Evolutionary conservation across 23 red algal genomes (phyloP).

Genomic region (Gracilaria domingensis): DNA sequence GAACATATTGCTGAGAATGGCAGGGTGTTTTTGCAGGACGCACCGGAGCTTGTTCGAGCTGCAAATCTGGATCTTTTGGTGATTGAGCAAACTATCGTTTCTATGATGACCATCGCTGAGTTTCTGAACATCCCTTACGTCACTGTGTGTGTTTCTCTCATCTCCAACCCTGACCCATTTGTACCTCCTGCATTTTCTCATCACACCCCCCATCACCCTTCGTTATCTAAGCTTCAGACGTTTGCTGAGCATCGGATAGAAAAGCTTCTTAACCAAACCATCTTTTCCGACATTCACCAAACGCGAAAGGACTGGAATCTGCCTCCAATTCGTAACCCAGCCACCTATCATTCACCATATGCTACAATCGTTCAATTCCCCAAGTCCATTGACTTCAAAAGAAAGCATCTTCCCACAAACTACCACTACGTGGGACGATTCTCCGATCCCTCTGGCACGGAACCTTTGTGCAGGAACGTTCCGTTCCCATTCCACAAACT

Average conservation of each 20-base stretch:
- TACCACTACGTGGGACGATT: neutral
- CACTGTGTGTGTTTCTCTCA: constrained; percentile 11
- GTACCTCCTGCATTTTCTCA: constrained; percentile 8
- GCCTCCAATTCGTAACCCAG: constrained; percentile 7
- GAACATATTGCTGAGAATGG: constrained; percentile 1
- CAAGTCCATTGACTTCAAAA: constrained; percentile 4
- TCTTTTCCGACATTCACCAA: neutral
- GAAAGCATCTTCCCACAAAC: neutral
- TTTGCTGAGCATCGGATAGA: neutral
- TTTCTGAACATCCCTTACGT: constrained; percentile 1
- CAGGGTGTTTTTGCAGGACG: neutral
- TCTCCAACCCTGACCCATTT: neutral
- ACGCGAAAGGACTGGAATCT: constrained; percentile 12
- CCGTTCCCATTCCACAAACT: constrained; percentile 8
- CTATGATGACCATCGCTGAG: neutral
- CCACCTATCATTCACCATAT: neutral
- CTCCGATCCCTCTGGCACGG: constrained; percentile 1
- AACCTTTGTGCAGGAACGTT: neutral
- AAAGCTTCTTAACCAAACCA: neutral
- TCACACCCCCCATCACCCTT: neutral
- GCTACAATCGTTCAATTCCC: constrained; percentile 11
- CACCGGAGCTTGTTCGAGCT: neutral
- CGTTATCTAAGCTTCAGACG: neutral
- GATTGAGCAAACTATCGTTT: constrained; percentile 13
- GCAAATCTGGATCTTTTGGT: constrained; percentile 13